Evolutionary conservation across 1,284 basidiomycete genomes (phyloP).

Genomic region (Ganoderma boninense): DNA sequence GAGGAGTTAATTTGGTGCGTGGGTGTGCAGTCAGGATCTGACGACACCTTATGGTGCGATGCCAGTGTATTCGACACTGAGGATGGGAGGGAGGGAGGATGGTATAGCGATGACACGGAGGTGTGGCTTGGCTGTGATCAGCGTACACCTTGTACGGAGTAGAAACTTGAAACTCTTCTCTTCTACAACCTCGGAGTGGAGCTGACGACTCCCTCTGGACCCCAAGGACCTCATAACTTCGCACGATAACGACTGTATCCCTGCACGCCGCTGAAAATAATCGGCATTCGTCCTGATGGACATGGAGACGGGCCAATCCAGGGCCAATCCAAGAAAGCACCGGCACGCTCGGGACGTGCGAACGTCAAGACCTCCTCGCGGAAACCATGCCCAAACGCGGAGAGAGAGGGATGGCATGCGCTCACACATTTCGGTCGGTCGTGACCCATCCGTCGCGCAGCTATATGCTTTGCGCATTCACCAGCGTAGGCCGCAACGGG

Average conservation of each 20-base stretch:
- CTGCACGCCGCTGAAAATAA: neutral
- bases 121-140: neutral
- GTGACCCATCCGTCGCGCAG: neutral
- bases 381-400: neutral
- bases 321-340: neutral
- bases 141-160: neutral
- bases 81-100: neutral
- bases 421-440: neutral
- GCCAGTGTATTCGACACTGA: neutral
- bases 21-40: neutral
- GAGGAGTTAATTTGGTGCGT: constrained; percentile 2
- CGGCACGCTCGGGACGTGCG: neutral
- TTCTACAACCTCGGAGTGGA: neutral
- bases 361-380: neutral
- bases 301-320: too few relatives aligned
- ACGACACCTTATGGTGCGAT: neutral
- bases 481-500: neutral
- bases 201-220: neutral
- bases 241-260: neutral
- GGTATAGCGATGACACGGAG: neutral
- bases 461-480: neutral
- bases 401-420: neutral
- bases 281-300: too few relatives aligned
- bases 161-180: neutral
- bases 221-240: neutral